Percentiles rank a stretch among this genome's conserved stretches.
phyloP scores from a whole-genome alignment of 371 early-diverging fungal species.

The Haplosporangium sp. region DNA sequence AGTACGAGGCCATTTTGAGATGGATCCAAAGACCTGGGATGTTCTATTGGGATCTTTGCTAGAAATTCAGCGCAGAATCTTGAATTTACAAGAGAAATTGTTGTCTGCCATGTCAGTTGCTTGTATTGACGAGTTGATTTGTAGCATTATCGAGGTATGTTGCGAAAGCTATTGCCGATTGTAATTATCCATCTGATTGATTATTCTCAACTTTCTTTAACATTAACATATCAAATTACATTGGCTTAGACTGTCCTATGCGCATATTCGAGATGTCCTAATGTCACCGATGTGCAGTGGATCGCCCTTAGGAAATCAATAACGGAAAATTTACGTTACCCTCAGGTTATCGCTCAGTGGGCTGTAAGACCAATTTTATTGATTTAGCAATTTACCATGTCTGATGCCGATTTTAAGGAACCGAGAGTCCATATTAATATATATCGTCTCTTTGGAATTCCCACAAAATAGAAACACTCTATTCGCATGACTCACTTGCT shows the following conservation, averaged over 20 bases:
- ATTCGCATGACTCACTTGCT: conserved; percentile 33
- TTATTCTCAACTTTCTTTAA: background rate
- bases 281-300: conserved; percentile 64
- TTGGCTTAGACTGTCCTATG: conserved; percentile 63
- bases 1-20: conserved; percentile 68
- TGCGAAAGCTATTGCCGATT: background rate
- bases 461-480: conserved; percentile 27
- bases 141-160: conserved; percentile 67
- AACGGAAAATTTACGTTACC: conserved; percentile 61
- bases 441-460: background rate
- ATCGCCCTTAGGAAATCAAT: conserved; percentile 60
- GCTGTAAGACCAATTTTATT: conserved; percentile 57
- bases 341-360: conserved; percentile 70
- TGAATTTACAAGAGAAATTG: conserved; percentile 64
- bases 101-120: conserved; percentile 60
- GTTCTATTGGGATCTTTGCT: conserved; percentile 62
- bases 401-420: no score
- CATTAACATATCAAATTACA: background rate
- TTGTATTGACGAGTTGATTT: conserved; percentile 67
- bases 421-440: background rate
- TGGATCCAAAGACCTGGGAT: conserved; percentile 74
- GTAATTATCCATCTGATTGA: background rate
- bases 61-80: conserved; percentile 67
- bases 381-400: no score
- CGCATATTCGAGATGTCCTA: conserved; percentile 68